Base-by-base conservation (phyloP, 179 eudicot species). In the Spergularia azorica region DNA sequence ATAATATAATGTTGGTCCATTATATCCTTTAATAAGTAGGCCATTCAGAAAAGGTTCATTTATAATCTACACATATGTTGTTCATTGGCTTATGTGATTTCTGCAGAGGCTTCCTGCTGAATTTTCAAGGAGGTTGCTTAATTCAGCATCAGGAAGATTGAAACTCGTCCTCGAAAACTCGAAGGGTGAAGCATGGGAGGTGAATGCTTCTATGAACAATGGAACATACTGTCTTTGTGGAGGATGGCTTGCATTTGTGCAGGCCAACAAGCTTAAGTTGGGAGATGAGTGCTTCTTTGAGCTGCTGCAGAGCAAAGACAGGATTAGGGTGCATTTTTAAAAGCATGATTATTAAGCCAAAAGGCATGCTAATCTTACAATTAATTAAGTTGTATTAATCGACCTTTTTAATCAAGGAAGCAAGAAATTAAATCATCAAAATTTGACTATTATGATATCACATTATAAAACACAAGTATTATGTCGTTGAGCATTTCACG, bases 181-280 rank as follows among this genome's bases (percentile, higher is more conserved):
- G 20, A 59, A 62, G 21, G 75, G 70, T 50, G 75, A 77, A 71
- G 56, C 61, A 50, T 61, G 75, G 80, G 74, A 77, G 20, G 75
- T 77, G 26, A 77, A 57, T 50, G 80, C 70, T 14, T 2, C 15
- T 51, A 4, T 51, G 21, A 62, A 70, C 63, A 11, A 14, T 8
- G 63, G 69, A 39, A 7, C 70, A 12, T 68, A 76, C 60, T 21
- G 58, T 17, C 59, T 76, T 20, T 46, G 61, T 68, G 46, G 56
- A 59, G 79, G 79, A 76, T 76, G 74, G 74, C 71, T 59, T 14
- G 1, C 14, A 9, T 76, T 76, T 15, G 79, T 60, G 12, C 0
- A 16, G 3, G 79, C 73, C 5, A 76, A 76, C 74, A 76, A 48
- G 18, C 36, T 76, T 5, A 26, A 68, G 13, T 11, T 15, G 0